Percentiles rank a stretch among this genome's conserved stretches.
These are phyloP conservation scores for Mesembryanthemum crystallinum DNA, from an alignment of 148 eudicot genomes.

Conservation along the genomic window DNA sequence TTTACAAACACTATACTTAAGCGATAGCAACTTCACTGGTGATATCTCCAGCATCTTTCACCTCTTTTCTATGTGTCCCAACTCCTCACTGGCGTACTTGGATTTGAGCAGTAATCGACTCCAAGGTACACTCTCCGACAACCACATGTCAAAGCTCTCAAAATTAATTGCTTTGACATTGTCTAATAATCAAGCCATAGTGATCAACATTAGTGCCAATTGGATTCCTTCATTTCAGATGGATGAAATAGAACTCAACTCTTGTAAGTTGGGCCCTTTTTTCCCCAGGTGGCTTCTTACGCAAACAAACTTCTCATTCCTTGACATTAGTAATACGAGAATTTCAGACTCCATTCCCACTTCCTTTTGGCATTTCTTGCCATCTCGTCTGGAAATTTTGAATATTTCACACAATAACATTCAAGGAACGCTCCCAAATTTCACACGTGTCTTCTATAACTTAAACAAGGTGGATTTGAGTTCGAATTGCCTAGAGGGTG, in stretches of 20 bases:
- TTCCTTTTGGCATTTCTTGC: background rate
- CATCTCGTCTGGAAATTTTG: background rate
- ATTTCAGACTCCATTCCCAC: conserved; percentile 5
- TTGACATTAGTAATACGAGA: no score
- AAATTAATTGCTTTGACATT: background rate
- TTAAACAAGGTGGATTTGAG: background rate
- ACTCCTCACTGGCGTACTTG: no score
- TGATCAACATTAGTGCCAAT: conserved; percentile 4
- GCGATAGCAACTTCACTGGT: no score
- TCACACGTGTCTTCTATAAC: background rate
- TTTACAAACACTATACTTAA: no score
- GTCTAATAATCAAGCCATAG: background rate
- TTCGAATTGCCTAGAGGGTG: background rate
- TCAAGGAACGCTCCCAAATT: background rate
- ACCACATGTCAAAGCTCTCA: background rate
- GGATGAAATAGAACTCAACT: background rate
- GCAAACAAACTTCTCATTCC: no score
- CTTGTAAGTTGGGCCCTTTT: background rate
- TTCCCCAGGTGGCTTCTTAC: no score
- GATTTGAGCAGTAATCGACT: no score
- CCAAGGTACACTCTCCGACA: background rate
- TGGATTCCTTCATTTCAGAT: conserved; percentile 12
- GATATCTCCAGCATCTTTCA: no score
- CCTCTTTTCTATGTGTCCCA: no score
- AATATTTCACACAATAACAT: background rate